Evolutionary conservation across 2,329 filamentous ascomycete species (phyloP).

Genomic region (Escovopsis sp.): DNA sequence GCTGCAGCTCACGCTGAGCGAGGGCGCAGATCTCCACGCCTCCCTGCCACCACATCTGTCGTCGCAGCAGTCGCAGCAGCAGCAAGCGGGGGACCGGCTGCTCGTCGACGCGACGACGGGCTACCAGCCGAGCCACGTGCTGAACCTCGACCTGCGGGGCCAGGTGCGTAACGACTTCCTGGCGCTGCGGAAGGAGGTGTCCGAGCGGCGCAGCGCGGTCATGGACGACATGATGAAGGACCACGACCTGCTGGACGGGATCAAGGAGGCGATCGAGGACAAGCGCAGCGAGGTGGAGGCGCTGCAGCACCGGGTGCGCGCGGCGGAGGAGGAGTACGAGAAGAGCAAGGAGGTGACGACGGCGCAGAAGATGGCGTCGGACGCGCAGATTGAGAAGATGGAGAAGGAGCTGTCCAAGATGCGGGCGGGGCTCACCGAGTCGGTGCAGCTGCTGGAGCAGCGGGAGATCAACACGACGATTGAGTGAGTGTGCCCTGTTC

Average conservation of each 20-base stretch:
- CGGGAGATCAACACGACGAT: constrained; percentile 93
- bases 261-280: constrained; percentile 94
- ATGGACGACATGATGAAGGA: constrained; percentile 90
- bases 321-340: constrained; percentile 86
- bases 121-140: constrained; percentile 76
- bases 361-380: constrained; percentile 74
- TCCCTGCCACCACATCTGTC: no score
- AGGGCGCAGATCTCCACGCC: constrained; percentile 56
- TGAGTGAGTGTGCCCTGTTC: constrained; percentile 57
- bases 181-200: constrained; percentile 71
- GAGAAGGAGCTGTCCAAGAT: constrained; percentile 96
- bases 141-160: constrained; percentile 78
- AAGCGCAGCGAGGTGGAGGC: constrained; percentile 87
- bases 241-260: constrained; percentile 81
- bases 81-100: no score
- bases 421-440: constrained; percentile 68
- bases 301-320: constrained; percentile 72
- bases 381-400: constrained; percentile 96
- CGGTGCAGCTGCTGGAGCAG: constrained; percentile 83
- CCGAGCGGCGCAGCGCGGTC: constrained; percentile 67
- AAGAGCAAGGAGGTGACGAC: constrained; percentile 76
- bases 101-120: constrained; percentile 70
- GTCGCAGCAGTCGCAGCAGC: no score
- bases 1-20: constrained; percentile 66
- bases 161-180: constrained; percentile 67